phyloP scores from a whole-genome alignment of 1,284 basidiomycete species.

The Trichosporon sp. region DNA sequence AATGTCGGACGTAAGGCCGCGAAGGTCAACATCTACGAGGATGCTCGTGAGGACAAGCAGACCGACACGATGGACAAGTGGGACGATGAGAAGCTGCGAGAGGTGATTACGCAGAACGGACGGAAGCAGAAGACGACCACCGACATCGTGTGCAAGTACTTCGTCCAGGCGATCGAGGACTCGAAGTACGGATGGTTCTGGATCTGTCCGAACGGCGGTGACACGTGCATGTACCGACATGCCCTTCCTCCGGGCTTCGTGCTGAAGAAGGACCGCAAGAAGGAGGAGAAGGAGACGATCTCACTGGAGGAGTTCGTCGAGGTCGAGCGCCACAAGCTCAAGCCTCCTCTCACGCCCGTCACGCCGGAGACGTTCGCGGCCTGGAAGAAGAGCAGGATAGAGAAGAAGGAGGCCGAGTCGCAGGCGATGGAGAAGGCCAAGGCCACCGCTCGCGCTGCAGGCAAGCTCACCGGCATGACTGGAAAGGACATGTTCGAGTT shows the following conservation, averaged over 20 bases:
- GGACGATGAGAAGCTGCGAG: constrained; percentile 90
- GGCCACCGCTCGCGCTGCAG: constrained; percentile 77
- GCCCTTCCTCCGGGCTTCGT: constrained; percentile 94
- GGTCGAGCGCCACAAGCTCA: constrained; percentile 95
- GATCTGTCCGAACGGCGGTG: constrained; percentile 59
- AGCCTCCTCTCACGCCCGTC: constrained; percentile 90
- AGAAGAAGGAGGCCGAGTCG: constrained; percentile 86
- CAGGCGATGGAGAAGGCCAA: constrained; percentile 84
- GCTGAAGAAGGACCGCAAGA: constrained; percentile 81
- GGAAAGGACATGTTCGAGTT: constrained; percentile 97
- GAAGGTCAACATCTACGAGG: constrained; percentile 95
- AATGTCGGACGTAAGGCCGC: constrained; percentile 88
- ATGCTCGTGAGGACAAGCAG: constrained; percentile 69
- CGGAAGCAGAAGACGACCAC: constrained; percentile 88
- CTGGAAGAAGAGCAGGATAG: constrained; percentile 92
- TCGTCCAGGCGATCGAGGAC: constrained; percentile 93
- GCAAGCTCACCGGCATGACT: constrained; percentile 90
- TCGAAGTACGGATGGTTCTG: constrained; percentile 71
- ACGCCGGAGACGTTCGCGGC: constrained; percentile 87
- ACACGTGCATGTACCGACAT: constrained; percentile 91
- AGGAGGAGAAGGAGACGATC: constrained; percentile 77
- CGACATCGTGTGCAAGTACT: constrained; percentile 96
- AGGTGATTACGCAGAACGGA: constrained; percentile 82
- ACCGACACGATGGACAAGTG: constrained; percentile 93
- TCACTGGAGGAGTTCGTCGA: constrained; percentile 97